These are phyloP conservation scores for Candida loeiensis DNA, from an alignment of 805 yeast genomes.

Conservation along the genomic window DNA sequence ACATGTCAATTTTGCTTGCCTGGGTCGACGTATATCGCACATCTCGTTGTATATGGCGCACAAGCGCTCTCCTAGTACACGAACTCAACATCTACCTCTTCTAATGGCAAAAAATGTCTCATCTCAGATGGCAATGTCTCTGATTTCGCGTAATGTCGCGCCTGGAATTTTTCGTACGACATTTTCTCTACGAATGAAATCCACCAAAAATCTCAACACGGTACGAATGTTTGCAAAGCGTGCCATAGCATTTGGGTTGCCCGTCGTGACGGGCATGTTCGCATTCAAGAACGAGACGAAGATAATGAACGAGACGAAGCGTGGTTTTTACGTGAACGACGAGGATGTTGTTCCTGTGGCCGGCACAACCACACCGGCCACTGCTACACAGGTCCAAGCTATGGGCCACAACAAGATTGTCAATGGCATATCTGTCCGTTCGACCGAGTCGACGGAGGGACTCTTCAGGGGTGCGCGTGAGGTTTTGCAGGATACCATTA, in stretches of 20 bases:
- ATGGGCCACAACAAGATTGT: conserved; percentile 48
- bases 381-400: conserved; percentile 38
- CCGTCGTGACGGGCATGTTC: conserved; percentile 2
- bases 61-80: not conserved
- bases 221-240: conserved; percentile 7
- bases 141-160: no score
- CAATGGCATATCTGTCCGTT: conserved; percentile 56
- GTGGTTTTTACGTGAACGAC: conserved; percentile 52
- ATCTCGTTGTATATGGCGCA: not conserved
- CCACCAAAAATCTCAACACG: conserved; percentile 5
- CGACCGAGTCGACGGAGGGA: conserved; percentile 47
- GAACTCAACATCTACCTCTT: not conserved
- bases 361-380: conserved; percentile 46
- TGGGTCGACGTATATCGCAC: not conserved
- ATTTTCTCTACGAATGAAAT: conserved; percentile 7
- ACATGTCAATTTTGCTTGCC: conserved; percentile 3
- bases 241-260: conserved; percentile 6
- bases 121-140: no score
- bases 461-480: conserved; percentile 49
- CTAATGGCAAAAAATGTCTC: conserved; percentile 1
- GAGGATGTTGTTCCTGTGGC: conserved; percentile 44
- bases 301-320: conserved; percentile 20
- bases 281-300: not conserved
- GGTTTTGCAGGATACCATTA: conserved; percentile 29
- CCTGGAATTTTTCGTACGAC: conserved; percentile 2